phyloP scores from a whole-genome alignment of 176 grass and related monocot species.

The Juncus effusus region DNA sequence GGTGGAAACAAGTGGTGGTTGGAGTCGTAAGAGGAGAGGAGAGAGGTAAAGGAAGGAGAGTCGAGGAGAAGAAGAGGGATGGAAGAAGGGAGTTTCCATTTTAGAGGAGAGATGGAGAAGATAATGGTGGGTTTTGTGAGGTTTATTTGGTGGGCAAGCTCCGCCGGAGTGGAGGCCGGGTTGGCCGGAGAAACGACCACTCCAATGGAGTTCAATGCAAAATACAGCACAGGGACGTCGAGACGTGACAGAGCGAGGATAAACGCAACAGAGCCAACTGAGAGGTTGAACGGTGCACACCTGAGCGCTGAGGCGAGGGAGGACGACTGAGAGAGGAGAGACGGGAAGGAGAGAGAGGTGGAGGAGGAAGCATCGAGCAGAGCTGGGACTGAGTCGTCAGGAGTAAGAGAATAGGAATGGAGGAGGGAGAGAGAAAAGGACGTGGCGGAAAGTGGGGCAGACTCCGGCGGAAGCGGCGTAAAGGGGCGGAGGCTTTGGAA shows the following conservation, averaged over 20 bases:
- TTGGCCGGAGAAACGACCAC: constrained; percentile 64
- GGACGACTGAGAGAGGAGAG: constrained; percentile 44
- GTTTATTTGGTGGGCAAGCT: constrained; percentile 42
- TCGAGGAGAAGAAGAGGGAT: constrained; percentile 43
- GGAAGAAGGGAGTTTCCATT: constrained; percentile 32
- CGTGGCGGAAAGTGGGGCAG: constrained; percentile 44
- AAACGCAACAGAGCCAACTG: constrained; percentile 45
- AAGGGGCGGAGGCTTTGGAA: constrained; percentile 55
- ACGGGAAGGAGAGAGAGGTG: constrained; percentile 48
- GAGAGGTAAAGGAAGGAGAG: constrained; percentile 30
- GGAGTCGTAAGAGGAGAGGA: constrained; percentile 13
- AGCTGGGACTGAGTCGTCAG: constrained; percentile 37
- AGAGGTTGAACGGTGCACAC: constrained; percentile 29
- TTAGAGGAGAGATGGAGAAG: constrained; percentile 37
- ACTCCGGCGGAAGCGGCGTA: constrained; percentile 28
- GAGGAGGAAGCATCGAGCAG: constrained; percentile 43
- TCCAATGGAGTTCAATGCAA: constrained; percentile 68
- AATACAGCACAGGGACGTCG: constrained; percentile 49
- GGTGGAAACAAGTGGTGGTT: constrained; percentile 14
- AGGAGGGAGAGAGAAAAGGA: constrained; percentile 45
- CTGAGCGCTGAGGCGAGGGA: constrained; percentile 44
- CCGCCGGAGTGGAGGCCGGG: constrained; percentile 43
- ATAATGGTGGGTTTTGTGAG: constrained; percentile 47
- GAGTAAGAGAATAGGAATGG: constrained; percentile 36
- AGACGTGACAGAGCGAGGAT: constrained; percentile 42